Conservation (phyloP, 1,284 basidiomycete species). For the Ceratobasidium sp. region DNA sequence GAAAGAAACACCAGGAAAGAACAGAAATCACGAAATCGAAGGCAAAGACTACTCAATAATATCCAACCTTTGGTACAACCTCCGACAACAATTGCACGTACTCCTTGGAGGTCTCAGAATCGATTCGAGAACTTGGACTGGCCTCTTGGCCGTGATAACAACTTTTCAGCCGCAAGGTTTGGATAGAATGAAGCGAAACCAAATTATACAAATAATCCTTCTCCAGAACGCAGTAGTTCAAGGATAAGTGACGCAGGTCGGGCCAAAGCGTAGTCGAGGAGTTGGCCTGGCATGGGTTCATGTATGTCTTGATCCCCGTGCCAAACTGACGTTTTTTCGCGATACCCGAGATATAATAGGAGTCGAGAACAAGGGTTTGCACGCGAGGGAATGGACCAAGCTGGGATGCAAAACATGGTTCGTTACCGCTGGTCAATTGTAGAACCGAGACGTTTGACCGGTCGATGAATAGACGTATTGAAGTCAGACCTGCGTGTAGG, state of each 20-base stretch:
- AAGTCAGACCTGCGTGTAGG: neutral
- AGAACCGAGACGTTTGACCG: neutral
- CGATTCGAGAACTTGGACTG: neutral
- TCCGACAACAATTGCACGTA: neutral
- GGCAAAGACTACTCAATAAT: neutral
- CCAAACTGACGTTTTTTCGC: neutral
- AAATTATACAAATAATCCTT: no score
- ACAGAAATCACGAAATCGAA: no score
- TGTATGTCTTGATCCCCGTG: neutral
- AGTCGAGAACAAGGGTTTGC: neutral
- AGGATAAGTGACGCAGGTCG: no score
- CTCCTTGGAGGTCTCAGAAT: neutral
- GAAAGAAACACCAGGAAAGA: no score
- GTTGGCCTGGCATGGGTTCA: neutral
- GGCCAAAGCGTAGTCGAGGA: no score
- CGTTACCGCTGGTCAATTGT: neutral
- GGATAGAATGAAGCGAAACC: no score
- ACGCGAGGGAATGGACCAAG: neutral
- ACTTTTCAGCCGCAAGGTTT: no score
- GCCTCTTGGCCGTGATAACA: no score
- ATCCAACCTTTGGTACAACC: neutral
- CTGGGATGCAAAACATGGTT: neutral
- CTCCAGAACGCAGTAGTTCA: no score
- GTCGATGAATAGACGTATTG: neutral
- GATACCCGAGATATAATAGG: neutral